Percentiles rank a stretch among this genome's conserved stretches.
Conservation (phyloP, 192 early-diverging fungal genomes). For the Gryganskiella cystojenkinii region DNA sequence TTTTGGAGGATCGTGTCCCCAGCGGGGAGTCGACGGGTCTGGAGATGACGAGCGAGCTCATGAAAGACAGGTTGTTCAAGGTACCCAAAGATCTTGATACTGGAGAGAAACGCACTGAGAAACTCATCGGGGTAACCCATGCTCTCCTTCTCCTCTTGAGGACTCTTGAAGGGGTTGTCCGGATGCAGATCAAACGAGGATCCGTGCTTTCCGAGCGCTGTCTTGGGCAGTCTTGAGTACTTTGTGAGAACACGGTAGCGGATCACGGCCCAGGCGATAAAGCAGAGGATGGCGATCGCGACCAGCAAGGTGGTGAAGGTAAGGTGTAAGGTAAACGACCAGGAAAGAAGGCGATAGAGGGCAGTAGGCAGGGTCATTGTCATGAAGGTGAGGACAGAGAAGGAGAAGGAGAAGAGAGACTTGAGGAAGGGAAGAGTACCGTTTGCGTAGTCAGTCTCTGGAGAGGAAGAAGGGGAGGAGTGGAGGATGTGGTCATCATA, state of each 20-base stretch:
- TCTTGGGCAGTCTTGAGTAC: slow-evolving; percentile 76
- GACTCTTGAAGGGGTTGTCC: slow-evolving; percentile 58
- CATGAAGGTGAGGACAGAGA: slow-evolving; percentile 55
- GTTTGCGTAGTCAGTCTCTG: background rate
- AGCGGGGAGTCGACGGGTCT: slow-evolving; percentile 76
- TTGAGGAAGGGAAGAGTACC: slow-evolving; percentile 27
- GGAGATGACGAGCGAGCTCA: slow-evolving; percentile 92
- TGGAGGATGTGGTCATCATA: background rate
- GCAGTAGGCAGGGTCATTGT: slow-evolving; percentile 65
- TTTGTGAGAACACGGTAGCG: slow-evolving; percentile 77
- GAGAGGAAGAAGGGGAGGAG: background rate
- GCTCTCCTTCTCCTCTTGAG: slow-evolving; percentile 65
- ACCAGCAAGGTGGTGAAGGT: slow-evolving; percentile 68
- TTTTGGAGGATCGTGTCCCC: slow-evolving; percentile 79
- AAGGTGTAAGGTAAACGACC: slow-evolving; percentile 71
- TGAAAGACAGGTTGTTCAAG: slow-evolving; percentile 96
- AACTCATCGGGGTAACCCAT: slow-evolving; percentile 78
- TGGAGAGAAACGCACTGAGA: slow-evolving; percentile 82
- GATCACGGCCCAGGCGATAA: slow-evolving; percentile 66
- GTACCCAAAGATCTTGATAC: slow-evolving; percentile 97
- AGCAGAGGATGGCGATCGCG: slow-evolving; percentile 40
- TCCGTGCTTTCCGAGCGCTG: slow-evolving; percentile 49
- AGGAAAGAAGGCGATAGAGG: slow-evolving; percentile 65
- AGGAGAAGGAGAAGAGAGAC: slow-evolving; percentile 42
- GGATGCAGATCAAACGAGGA: slow-evolving; percentile 82